These are phyloP conservation scores for Ophiostoma sp. DNA, from an alignment of 2,329 filamentous ascomycete genomes.

Conservation along the genomic window DNA sequence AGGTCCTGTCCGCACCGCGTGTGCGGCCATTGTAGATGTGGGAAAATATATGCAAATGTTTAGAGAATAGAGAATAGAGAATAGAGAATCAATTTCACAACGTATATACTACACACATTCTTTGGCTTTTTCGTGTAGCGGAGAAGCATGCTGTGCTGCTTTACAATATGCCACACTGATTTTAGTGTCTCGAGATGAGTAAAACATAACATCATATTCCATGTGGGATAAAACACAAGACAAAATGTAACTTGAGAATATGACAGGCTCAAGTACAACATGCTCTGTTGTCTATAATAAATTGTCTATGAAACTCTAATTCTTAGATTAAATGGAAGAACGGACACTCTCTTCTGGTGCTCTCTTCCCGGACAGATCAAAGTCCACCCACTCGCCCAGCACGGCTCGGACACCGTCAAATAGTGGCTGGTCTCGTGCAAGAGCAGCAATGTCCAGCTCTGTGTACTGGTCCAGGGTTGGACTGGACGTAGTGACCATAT, in stretches of 20 bases:
- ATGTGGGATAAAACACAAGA: no score
- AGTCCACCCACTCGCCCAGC: constrained; percentile 22
- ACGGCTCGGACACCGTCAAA: constrained; percentile 12
- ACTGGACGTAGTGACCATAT: background rate
- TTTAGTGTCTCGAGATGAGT: no score
- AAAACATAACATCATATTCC: no score
- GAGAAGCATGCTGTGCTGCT: no score
- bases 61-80: background rate
- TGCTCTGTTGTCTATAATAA: background rate
- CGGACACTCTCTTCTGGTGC: background rate
- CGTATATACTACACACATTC: no score
- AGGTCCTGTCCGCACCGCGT: background rate
- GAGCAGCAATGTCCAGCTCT: background rate
- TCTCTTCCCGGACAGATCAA: constrained; percentile 8
- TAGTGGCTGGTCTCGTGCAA: constrained; percentile 23
- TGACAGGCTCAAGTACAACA: no score
- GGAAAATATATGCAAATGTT: background rate
- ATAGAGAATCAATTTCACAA: background rate
- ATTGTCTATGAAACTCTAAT: background rate
- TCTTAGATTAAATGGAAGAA: background rate
- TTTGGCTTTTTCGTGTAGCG: no score
- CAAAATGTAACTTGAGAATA: no score
- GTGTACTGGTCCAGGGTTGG: background rate
- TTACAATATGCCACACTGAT: no score
- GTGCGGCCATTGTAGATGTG: background rate